Evolutionary conservation across 2,329 filamentous ascomycete species (phyloP).

Genomic region (Pseudocercospora fuligena): DNA sequence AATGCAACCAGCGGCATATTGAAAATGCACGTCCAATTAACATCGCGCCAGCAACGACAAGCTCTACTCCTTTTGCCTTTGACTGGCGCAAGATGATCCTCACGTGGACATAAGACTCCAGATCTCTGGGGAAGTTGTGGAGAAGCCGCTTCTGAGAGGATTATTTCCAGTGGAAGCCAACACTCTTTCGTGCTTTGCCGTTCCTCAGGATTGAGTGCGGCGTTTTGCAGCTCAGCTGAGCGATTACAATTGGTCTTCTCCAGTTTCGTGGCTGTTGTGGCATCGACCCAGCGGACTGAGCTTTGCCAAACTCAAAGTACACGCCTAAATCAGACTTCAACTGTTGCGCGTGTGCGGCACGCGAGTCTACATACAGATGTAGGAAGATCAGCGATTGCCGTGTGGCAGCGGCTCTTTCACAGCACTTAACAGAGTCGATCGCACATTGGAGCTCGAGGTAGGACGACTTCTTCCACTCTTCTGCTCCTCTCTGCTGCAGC

Average conservation of each 20-base stretch:
- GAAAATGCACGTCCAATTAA: background rate
- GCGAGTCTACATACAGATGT: conserved; percentile 8
- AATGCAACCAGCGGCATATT: no score
- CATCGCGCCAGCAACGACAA: background rate
- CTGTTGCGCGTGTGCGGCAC: conserved; percentile 14
- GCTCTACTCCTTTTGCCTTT: conserved; percentile 6
- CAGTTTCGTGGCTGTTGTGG: background rate
- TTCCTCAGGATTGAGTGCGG: background rate
- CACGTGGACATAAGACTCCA: background rate
- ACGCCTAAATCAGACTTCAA: conserved; percentile 5
- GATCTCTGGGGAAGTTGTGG: conserved; percentile 2
- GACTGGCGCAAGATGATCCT: background rate
- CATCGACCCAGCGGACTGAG: background rate
- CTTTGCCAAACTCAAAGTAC: conserved; percentile 11
- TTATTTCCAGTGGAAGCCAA: conserved; percentile 9
- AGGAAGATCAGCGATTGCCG: conserved; percentile 18
- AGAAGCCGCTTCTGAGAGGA: conserved; percentile 8
- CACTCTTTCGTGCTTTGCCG: conserved; percentile 23
- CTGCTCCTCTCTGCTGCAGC: background rate
- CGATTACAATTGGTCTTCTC: background rate
- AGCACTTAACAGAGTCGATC: conserved; percentile 14
- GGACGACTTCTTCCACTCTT: conserved; percentile 12
- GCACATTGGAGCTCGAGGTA: conserved; percentile 10
- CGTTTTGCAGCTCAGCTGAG: background rate
- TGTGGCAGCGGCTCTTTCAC: conserved; percentile 21